These are phyloP conservation scores for Hirschioporus abietinus DNA, from an alignment of 768 basidiomycete genomes.

Conservation along the genomic window DNA sequence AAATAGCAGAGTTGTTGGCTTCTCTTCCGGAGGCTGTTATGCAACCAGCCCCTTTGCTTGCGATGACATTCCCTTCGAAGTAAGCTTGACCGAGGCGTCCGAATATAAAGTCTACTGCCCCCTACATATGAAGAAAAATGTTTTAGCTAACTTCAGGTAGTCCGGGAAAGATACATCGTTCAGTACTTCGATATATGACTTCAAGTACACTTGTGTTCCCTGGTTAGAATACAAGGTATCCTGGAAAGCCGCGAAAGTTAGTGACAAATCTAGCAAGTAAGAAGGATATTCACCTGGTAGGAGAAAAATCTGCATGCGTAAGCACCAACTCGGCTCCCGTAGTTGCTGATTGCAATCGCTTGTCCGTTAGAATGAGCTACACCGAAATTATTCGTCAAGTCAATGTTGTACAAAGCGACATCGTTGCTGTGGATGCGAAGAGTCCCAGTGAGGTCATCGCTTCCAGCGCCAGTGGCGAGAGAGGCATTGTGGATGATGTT, in stretches of 20 bases:
- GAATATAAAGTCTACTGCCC: slow-evolving; percentile 47
- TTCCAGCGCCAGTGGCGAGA: slow-evolving; percentile 9
- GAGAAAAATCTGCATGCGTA: slow-evolving; percentile 16
- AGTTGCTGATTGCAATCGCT: slow-evolving; percentile 46
- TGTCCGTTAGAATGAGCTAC: slow-evolving; percentile 20
- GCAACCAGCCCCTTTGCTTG: slow-evolving; percentile 36
- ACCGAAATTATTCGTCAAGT: slow-evolving; percentile 11
- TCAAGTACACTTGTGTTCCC: slow-evolving; percentile 41
- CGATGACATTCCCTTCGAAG: slow-evolving; percentile 46
- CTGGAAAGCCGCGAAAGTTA: slow-evolving; percentile 28
- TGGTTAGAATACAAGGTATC: slow-evolving; percentile 41
- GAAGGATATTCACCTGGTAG: slow-evolving; percentile 13
- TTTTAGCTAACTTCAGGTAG: background rate
- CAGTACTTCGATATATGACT: slow-evolving; percentile 40
- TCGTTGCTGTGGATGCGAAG: slow-evolving; percentile 12
- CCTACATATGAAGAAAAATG: slow-evolving; percentile 24
- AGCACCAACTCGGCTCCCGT: slow-evolving; percentile 30
- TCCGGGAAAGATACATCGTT: background rate
- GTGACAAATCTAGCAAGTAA: background rate
- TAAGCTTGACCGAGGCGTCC: slow-evolving; percentile 38
- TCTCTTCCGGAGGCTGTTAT: slow-evolving; percentile 46
- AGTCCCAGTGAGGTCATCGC: slow-evolving; percentile 13
- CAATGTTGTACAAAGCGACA: slow-evolving; percentile 13
- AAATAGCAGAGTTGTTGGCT: slow-evolving; percentile 39
- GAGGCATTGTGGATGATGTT: slow-evolving; percentile 11